Evolutionary conservation across 768 basidiomycete genomes (phyloP).

Genomic region (Tulasnella sp.): DNA sequence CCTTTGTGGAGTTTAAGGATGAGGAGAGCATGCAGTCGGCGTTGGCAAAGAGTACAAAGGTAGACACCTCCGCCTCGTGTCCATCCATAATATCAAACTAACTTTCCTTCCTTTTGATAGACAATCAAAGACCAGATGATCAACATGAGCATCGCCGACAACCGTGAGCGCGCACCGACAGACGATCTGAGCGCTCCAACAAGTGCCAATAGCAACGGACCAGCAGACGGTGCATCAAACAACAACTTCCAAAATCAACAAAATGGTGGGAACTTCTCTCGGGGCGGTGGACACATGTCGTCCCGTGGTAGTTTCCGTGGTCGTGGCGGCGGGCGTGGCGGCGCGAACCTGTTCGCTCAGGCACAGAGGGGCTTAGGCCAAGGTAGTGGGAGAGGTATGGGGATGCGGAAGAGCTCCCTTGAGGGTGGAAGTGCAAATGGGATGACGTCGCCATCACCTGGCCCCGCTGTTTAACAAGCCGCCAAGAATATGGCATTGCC

Average conservation of each 20-base stretch:
- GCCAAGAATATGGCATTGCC: no score
- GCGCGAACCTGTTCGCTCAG: constrained; percentile 15
- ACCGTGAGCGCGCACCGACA: constrained; percentile 29
- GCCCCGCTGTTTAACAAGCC: no score
- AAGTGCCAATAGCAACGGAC: background rate
- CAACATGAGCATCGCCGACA: constrained; percentile 65
- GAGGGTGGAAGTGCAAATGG: no score
- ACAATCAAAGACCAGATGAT: constrained; percentile 56
- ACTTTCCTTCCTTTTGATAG: constrained; percentile 30
- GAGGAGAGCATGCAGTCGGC: constrained; percentile 78
- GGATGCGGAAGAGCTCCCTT: no score
- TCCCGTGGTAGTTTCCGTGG: constrained; percentile 38
- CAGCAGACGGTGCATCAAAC: background rate
- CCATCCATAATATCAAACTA: constrained; percentile 14
- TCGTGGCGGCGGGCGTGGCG: constrained; percentile 37
- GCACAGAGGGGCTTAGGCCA: no score
- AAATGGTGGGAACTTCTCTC: no score
- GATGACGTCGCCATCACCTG: no score
- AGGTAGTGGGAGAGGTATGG: no score
- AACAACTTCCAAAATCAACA: no score
- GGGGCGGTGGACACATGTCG: constrained; percentile 29
- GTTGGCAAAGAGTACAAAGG: constrained; percentile 62
- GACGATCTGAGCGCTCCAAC: no score
- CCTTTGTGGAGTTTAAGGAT: constrained; percentile 84
- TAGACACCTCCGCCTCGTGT: constrained; percentile 28